Base-by-base conservation (phyloP, 495 filamentous ascomycete genomes). In the Cercophora newfieldiana region DNA sequence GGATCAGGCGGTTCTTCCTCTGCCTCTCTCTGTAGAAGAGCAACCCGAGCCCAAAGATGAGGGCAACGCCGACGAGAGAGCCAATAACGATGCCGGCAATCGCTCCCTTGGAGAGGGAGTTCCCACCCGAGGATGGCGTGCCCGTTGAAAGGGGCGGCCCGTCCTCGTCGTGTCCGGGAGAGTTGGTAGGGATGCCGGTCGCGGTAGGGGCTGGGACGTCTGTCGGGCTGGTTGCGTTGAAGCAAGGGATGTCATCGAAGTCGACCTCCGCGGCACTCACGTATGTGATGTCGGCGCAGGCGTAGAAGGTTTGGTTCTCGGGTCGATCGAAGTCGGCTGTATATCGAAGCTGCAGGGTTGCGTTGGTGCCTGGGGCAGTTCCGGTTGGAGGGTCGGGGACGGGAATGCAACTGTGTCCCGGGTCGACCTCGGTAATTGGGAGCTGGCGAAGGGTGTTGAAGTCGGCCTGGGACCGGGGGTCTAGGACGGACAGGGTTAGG, bases 321-420 rank as follows among this genome's bases (percentile, higher is more conserved):
- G 81, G 80, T 0, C 71, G 74, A 66, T 83, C 80, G 28, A 78
- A 80, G 25, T 79, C 78, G 25, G 79, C 76, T 4, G 71, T 74
- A 69, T 85, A 85, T 24, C 76, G 77, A 64, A 86, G 63, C 61
- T 85, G 82, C 56, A 85, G 75, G 14, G 83, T 86, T 1, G 83
- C 83, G 51, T 82, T 82, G 24, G 71, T 69, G 24, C 82, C 83
- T 0, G 73, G 64, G 12, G 67, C 55, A 14, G 75, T 71, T 59
- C 68, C 68, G 0, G 68, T 63, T 1, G 78, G 70, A 26, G 78
- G 68, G 55, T 76, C 75, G 18, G 79, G 74, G 3, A 83, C 63
- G 12, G 73, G 66, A 71, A 83, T 78, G 64, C 83, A 85, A 51
- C 78, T 77, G 61, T 84, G 82, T 10, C 81, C 82, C 6, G 80